A percentile compares a stretch with the other conserved stretches of the same genome.
Conservation (phyloP, 2,329 filamentous ascomycete genomes). For the Alternaria atra region DNA sequence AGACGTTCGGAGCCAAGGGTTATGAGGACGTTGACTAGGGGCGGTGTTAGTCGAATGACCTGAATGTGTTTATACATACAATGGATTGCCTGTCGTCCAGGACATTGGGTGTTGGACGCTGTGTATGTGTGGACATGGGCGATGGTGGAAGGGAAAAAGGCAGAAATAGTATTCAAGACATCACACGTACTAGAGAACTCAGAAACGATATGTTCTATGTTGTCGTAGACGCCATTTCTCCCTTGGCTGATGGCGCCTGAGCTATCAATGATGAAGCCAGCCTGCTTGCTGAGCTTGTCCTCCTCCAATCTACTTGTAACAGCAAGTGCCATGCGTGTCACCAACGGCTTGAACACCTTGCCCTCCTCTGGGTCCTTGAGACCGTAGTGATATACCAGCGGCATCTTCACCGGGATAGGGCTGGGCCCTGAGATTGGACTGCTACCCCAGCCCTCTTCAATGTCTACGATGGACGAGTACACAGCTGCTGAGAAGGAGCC, state of each 20-base stretch:
- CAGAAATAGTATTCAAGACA: slow-evolving; percentile 23
- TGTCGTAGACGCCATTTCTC: slow-evolving; percentile 72
- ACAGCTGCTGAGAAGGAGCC: slow-evolving; percentile 87
- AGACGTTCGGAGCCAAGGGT: slow-evolving; percentile 82
- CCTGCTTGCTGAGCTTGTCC: slow-evolving; percentile 73
- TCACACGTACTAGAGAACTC: slow-evolving; percentile 67
- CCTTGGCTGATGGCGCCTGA: slow-evolving; percentile 73
- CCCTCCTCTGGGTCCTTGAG: slow-evolving; percentile 73
- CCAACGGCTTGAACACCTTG: slow-evolving; percentile 75
- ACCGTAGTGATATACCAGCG: slow-evolving; percentile 90
- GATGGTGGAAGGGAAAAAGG: not conserved
- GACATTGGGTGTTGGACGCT: not conserved
- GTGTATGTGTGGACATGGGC: not conserved
- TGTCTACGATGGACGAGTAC: slow-evolving; percentile 85
- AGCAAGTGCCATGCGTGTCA: slow-evolving; percentile 79
- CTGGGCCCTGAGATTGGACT: slow-evolving; percentile 92
- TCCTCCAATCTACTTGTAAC: slow-evolving; percentile 80
- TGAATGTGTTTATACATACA: slow-evolving; percentile 1
- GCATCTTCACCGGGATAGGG: slow-evolving; percentile 87
- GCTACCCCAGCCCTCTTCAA: slow-evolving; percentile 88
- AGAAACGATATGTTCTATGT: slow-evolving; percentile 80
- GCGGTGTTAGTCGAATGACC: slow-evolving; percentile 36
- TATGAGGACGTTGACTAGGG: slow-evolving; percentile 78
- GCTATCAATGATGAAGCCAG: slow-evolving; percentile 88
- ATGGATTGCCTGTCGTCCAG: not conserved